Base-by-base conservation (phyloP, 129 eudicot species). In the Flaveria trinervia region DNA sequence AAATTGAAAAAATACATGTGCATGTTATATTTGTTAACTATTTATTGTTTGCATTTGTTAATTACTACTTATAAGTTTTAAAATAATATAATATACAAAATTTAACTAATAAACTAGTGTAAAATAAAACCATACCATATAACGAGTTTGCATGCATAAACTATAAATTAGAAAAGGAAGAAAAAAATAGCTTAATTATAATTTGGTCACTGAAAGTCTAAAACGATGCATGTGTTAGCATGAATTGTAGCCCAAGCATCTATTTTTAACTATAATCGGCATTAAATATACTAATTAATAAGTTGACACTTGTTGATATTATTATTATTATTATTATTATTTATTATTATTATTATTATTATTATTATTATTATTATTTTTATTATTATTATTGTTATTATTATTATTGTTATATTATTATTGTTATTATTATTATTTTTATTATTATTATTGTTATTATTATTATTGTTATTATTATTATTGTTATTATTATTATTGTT, bases 161-260 rank as follows among this genome's bases (percentile, higher is more conserved):
- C 41, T 56, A 46, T 6, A 74, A 74, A n/a, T 13, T 56, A 56
- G 25, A 56, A 60, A 74, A 28, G 6, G 18, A 74, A 57, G 13
- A 74, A 57, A 43, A 43, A 22, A 41, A 23, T 73, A 39, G 43
- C 44, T 41, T 13, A 14, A 14, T 10, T 36, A 2, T 59, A 8
- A 10, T 48, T 46, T 48, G 54, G 8, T 57, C 68, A 57, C 68
- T 73, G 43, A 73, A 36, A 5, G 41, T 36, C 4, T 4, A 36
- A 36, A 57, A 23, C 23, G 52, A 30, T 51, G 66, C 73, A 76
- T 76, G 66, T 65, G 73, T 50, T 65, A 65, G 73, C 73, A 76
- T 50, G 20, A 36, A 76, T 64, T 75, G 64, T 64, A 64, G 64
- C 49, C 50, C 50, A 75, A 62, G 64, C 30, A 64, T 65, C 72